Base-by-base conservation (phyloP, 2,329 filamentous ascomycete genomes). In the Pseudocercospora musae region DNA sequence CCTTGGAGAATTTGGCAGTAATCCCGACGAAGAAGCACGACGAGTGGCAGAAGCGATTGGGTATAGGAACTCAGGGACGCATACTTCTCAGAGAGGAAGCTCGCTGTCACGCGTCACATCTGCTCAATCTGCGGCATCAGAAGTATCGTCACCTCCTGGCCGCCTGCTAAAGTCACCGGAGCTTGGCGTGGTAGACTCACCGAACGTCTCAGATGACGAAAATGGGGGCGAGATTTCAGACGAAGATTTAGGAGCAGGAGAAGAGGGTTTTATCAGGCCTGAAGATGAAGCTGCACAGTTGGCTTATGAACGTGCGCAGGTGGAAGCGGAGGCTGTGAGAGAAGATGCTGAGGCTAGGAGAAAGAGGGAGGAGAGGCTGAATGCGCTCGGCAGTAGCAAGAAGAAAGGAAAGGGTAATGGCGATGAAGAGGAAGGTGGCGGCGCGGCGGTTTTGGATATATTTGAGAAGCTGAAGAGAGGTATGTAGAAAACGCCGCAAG, bases 111-210 rank as follows among this genome's bases (percentile, higher is more conserved):
- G 71, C 40, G 63, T 72, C 10, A 70, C 70, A 25, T 72, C 72
- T 21, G 69, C 60, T 3, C 63, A 66, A 4, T 71, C 69, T 15
- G 69, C 71, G 9, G 31, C 58, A 29, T 27, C 77, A 72, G 69
- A 75, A 73, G 61, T 78, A 73, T 1, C 80, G 80, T 44, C 79
- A 80, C 68, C 83, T 82, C 70, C 13, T 81, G 84, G 31, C 79
- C 67, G 71, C 3, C 48, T 76, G 9, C 63, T 76, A 31, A 74
- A 74, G 62, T 74, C 71, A 4, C 75, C 75, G 2, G 69, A 73
- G 3, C 15, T 40, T 40, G 37, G 37, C 37, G 37, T 40, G 4
- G 37, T 40, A 1, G 37, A 40, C n/a, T 40, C 37, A 2, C 37
- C 37, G 3, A 40, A 40, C 8, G 6, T 40, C 2, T 40, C 37